Base-by-base conservation (phyloP, 2,329 filamentous ascomycete genomes). In the Aspergillus tanneri region DNA sequence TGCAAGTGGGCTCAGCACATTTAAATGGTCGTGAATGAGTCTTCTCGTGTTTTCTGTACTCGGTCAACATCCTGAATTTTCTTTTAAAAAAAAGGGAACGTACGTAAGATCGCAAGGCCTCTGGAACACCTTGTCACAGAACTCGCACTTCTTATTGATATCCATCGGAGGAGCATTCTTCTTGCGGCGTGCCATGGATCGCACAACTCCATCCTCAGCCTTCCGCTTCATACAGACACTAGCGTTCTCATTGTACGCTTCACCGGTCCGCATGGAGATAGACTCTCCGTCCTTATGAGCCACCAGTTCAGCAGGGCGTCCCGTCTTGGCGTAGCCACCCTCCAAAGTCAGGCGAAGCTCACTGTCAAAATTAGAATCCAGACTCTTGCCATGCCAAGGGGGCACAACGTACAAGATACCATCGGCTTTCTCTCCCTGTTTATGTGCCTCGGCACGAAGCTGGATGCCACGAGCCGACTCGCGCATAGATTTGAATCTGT, bases 11-110 rank as follows among this genome's bases (percentile, higher is more conserved):
- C 18, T 88, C 77, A 5, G 84, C 81, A 71, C 93, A 99, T 77
- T 99, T 99, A 87, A 88, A 96, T 8, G 92, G 93, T 27, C 93
- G 88, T 47, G 89, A 90, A 70, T 99, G 93, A 0, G 92, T 97
- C 78, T 97, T 99, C 75, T 95, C 88, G 72, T 99, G 93, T 78
- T 97, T 97, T 58, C 70, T 72, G 32, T 3, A n/a, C 30, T 5
- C 24, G 10, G 42, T 58, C 50, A 61, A 43, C 32, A 47, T 28
- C 14, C 12, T 19, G 11, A 16, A 36, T 23, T 21, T 12, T 14
- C 6, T 25, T 3, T 9, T 5, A 28, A n/a, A 8, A 25, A n/a
- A 7, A 5, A 11, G 19, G 21, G 12, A 12, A 25, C 69, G 58
- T 55, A 72, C 66, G 90, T 96, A 50, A 97, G 77, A 69, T 99